Conservation (phyloP, 108 stramenopile species). For the Cylindrotheca fusiformis region DNA sequence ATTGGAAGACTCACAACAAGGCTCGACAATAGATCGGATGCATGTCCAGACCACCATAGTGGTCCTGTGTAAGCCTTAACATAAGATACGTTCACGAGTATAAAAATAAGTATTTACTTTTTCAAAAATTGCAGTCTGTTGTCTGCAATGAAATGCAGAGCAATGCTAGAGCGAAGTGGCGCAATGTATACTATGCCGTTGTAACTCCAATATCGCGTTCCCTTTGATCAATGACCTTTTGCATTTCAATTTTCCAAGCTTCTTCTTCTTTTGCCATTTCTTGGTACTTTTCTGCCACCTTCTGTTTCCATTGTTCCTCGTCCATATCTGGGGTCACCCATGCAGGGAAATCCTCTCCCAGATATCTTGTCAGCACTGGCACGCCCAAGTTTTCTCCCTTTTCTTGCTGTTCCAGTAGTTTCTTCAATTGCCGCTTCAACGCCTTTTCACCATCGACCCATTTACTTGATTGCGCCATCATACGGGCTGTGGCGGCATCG, state of each 20-base stretch:
- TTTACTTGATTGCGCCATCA: constrained; percentile 31
- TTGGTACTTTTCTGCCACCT: constrained; percentile 39
- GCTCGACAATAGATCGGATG: constrained; percentile 23
- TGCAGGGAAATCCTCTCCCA: constrained; percentile 65
- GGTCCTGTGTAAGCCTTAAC: too few species aligned
- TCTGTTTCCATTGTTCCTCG: constrained; percentile 43
- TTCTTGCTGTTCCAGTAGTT: constrained; percentile 42
- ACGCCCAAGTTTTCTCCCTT: constrained; percentile 57
- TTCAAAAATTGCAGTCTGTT: too few species aligned
- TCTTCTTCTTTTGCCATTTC: constrained; percentile 57
- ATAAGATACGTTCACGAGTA: too few species aligned
- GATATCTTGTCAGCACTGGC: constrained; percentile 52
- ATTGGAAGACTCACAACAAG: constrained; percentile 88
- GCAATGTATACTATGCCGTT: constrained; percentile 11
- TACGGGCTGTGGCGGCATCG: constrained; percentile 26
- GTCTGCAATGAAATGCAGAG: too few species aligned
- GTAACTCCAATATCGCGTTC: constrained; percentile 30
- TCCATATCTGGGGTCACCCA: constrained; percentile 36
- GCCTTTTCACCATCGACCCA: constrained; percentile 58
- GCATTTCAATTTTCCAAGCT: constrained; percentile 39
- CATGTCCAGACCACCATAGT: too few species aligned
- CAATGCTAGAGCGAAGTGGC: too few species aligned
- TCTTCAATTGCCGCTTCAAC: constrained; percentile 44
- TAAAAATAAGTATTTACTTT: too few species aligned
- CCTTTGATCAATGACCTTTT: constrained; percentile 16